Evolutionary conservation across 345 rosid species (phyloP), one percentile per base, ranked within the genome.

Genomic region (Camelina neglecta): DNA sequence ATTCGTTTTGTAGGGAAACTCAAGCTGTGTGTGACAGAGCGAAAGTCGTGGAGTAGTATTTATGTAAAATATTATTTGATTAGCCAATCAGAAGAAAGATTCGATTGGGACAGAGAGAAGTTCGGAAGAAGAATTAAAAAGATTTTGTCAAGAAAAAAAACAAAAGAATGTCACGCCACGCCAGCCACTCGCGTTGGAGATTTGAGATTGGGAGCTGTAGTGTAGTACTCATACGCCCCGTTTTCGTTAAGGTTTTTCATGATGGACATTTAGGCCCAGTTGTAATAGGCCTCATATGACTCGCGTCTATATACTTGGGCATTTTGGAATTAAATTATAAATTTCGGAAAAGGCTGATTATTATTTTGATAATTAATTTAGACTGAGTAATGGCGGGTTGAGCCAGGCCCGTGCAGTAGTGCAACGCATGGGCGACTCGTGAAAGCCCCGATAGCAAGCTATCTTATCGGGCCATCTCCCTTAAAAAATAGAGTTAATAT

Each of bases 61-160:
- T 38, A 38, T 8, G 9, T 8, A 8, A 8, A 36, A 8, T 36
- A 7, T 38, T 38, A 8, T 39, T 49, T 7, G 49, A 47, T 35
- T 41, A 66, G 49, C 84, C 77, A 75, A 78, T 75, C 60, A 69
- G 78, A 77, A 20, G 13, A 44, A 71, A 76, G 81, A 51, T 83
- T 80, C 73, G 68, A 70, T 29, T 61, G 55, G 54, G 67, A 77
- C 76, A 54, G 80, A 80, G 75, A 57, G 49, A 61, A 70, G 54
- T 54, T 55, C 75, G 72, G 64, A 68, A 41, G 69, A 62, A 77
- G 72, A 41, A 57, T 31, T n/a, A 4, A 4, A 6, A 35, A 26
- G 49, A 53, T 53, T 29, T 29, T 18, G 53, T 24, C 26, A 26
- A 53, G 11, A 29, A 29, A 26, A 24, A 35, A 53, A 54, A 54